Base-by-base conservation (phyloP, 2,329 filamentous ascomycete genomes). In the Pseudocercospora cruenta region DNA sequence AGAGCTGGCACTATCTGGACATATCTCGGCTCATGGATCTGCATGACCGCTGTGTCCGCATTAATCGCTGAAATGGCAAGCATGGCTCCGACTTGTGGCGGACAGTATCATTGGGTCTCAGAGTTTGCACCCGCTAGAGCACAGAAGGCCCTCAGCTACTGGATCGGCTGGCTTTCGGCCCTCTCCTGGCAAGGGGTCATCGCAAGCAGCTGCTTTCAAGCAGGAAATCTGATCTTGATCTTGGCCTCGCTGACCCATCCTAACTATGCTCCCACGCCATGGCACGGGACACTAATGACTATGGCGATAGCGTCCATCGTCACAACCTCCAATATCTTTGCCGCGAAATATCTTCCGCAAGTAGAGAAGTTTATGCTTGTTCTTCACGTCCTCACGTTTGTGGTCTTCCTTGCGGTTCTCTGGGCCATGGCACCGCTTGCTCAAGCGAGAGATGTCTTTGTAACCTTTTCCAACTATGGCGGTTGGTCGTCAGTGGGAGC, bases 111-210 rank as follows among this genome's bases (percentile, higher is more conserved):
- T 24, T 45, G 39, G 39, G 39, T 45, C 14, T 45, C 39, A 19
- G 74, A 76, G 59, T 74, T 77, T 36, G 68, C 70, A 14, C 72
- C 72, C 33, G 61, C 51, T 12, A 57, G 63, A 51, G 62, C 65
- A 31, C 75, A 77, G 61, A 68, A 71, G 31, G 54, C 70, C 12
- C 63, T 77, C 7, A 73, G 70, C 54, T 77, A 77, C 62, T 59
- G 73, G 21, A 69, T 69, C 10, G 75, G 83, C 6, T 85, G 83
- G 83, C 81, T 83, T 74, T 81, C 80, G 0, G 80, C 81, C 0
- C 70, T 85, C 7, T 80, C 79, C 9, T 85, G 82, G 82, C 82
- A 84, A 68, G 80, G 81, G 8, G 82, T 81, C 10, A 79, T 79
- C 24, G 82, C 82, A 12, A 81, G 80, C 2, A 82, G 81, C 2